These are phyloP conservation scores for Magnolia officinalis DNA, from an alignment of 164 flowering plant species.

Conservation along the genomic window DNA sequence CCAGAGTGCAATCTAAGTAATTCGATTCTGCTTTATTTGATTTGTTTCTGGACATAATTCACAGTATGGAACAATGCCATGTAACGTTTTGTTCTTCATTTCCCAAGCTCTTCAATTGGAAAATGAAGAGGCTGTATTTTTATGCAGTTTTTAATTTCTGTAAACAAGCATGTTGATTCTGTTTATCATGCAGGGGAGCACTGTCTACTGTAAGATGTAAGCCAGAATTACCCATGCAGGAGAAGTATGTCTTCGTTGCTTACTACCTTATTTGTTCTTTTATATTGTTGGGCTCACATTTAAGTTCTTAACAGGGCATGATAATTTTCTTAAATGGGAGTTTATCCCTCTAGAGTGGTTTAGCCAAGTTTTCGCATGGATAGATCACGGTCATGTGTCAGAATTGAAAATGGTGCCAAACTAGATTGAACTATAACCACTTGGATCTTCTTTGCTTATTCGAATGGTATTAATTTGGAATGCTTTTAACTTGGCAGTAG, in stretches of 20 bases:
- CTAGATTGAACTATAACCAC: too few species aligned
- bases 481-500: too few species aligned
- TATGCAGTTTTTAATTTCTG: not conserved
- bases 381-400: too few species aligned
- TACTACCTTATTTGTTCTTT: not conserved
- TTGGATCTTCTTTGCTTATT: too few species aligned
- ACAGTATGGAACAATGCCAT: not conserved
- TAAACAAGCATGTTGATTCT: not conserved
- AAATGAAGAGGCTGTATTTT: not conserved
- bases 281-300: too few species aligned
- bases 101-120: not conserved
- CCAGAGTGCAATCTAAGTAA: slow-evolving; percentile 68
- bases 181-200: slow-evolving; percentile 43
- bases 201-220: slow-evolving; percentile 35
- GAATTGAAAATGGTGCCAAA: too few species aligned
- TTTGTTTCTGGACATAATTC: not conserved
- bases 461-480: too few species aligned
- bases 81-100: not conserved
- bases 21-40: slow-evolving; percentile 1
- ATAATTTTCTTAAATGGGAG: too few species aligned
- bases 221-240: slow-evolving; percentile 47
- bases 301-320: too few species aligned
- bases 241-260: slow-evolving; percentile 47
- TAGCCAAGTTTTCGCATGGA: too few species aligned
- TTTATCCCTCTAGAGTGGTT: too few species aligned